phyloP scores from a whole-genome alignment of 768 basidiomycete genomes.

The Mycena kentingensis region DNA sequence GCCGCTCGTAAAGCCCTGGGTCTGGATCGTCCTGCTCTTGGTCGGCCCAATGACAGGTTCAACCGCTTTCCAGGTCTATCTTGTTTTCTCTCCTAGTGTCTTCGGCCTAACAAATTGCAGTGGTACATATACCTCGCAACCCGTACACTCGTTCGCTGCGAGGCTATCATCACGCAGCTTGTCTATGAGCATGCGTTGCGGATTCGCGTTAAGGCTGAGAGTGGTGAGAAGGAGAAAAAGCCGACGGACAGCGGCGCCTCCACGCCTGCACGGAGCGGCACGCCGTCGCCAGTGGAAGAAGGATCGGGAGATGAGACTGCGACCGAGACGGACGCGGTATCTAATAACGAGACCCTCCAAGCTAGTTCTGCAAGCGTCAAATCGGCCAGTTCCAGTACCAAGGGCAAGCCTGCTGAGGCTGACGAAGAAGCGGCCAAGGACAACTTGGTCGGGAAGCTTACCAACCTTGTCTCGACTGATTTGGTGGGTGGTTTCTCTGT shows the following conservation, averaged over 20 bases:
- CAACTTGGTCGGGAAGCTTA: conserved; percentile 74
- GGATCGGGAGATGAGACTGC: conserved; percentile 17
- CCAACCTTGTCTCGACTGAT: conserved; percentile 73
- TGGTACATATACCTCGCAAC: conserved; percentile 58
- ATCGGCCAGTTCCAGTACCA: conserved; percentile 18
- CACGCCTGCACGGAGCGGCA: conserved; percentile 14
- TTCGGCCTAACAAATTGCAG: conserved; percentile 52
- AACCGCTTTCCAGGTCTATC: conserved; percentile 56
- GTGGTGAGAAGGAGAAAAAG: conserved; percentile 16
- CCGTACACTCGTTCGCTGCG: conserved; percentile 49
- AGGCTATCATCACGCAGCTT: conserved; percentile 48
- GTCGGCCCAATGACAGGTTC: conserved; percentile 48
- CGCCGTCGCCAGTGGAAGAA: conserved; percentile 9
- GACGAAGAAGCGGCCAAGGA: conserved; percentile 21
- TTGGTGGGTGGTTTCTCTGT: conserved; percentile 16
- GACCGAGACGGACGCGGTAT: conserved; percentile 8
- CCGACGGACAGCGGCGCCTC: conserved; percentile 10
- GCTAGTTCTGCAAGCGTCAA: conserved; percentile 21
- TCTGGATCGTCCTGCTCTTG: conserved; percentile 63
- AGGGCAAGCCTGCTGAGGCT: conserved; percentile 11
- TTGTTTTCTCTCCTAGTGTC: conserved; percentile 48
- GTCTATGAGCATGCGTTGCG: conserved; percentile 55
- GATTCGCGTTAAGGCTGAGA: conserved; percentile 61
- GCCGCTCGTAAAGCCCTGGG: conserved; percentile 61
- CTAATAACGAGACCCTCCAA: conserved; percentile 18